A percentile compares a stretch with the other conserved stretches of the same genome.
Conservation (phyloP, 2,329 filamentous ascomycete genomes). For the Alternaria sp. region DNA sequence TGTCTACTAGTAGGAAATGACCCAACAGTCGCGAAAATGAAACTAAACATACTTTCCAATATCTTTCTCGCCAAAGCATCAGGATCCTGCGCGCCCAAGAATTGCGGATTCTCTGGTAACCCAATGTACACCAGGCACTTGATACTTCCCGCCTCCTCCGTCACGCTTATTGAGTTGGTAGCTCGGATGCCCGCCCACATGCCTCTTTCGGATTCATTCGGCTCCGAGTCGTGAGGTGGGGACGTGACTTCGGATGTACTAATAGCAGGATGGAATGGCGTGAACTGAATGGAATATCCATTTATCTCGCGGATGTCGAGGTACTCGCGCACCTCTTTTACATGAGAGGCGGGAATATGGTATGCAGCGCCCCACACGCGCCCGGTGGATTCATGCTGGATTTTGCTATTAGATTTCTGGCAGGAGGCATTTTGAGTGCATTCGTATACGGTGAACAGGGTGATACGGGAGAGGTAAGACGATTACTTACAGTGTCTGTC, state of each 20-base stretch:
- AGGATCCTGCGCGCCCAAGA: slow-evolving; percentile 83
- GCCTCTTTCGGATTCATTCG: not conserved
- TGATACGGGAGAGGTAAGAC: slow-evolving; percentile 13
- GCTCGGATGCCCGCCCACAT: slow-evolving; percentile 34
- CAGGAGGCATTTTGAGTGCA: no score
- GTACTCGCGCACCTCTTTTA: slow-evolving; percentile 84
- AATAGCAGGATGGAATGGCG: slow-evolving; percentile 75
- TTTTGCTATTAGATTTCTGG: not conserved
- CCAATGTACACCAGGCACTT: slow-evolving; percentile 88
- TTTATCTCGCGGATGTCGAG: slow-evolving; percentile 98
- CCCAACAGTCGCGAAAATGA: not conserved
- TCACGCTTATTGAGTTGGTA: slow-evolving; percentile 43
- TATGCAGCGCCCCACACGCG: slow-evolving; percentile 92
- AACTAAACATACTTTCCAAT: slow-evolving; percentile 62
- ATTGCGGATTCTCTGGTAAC: slow-evolving; percentile 90
- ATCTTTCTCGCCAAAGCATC: slow-evolving; percentile 83
- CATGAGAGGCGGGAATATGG: slow-evolving; percentile 75
- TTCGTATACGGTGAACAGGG: slow-evolving; percentile 38
- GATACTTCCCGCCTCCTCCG: slow-evolving; percentile 2
- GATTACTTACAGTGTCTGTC: slow-evolving; percentile 63
- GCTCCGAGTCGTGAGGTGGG: not conserved
- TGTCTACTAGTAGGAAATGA: not conserved
- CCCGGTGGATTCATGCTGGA: slow-evolving; percentile 60
- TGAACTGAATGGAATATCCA: slow-evolving; percentile 93
- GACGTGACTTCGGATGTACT: slow-evolving; percentile 36